Evolutionary conservation across 805 yeast species (phyloP).

Genomic region (Pachysolen tannophilus): DNA sequence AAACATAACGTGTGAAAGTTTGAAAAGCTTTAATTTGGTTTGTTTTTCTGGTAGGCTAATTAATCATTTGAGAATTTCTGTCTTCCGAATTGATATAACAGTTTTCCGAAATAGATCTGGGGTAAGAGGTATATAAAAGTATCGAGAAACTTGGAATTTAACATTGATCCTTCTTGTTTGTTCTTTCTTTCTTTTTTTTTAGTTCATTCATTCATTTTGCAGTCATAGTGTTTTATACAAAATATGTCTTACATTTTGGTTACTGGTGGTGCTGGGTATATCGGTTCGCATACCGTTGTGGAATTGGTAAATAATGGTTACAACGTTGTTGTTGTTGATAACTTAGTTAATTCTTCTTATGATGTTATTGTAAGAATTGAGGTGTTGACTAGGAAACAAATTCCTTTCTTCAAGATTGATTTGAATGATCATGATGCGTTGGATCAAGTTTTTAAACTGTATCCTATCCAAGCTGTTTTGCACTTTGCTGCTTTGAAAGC

Average conservation of each 20-base stretch:
- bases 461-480: slow-evolving; percentile 49
- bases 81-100: too few relatives aligned
- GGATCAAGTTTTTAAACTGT: slow-evolving; percentile 36
- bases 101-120: too few relatives aligned
- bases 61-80: too few relatives aligned
- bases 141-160: too few relatives aligned
- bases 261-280: slow-evolving; percentile 85
- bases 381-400: slow-evolving; percentile 36
- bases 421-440: slow-evolving; percentile 41
- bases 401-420: slow-evolving; percentile 54
- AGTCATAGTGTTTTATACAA: too few relatives aligned
- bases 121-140: too few relatives aligned
- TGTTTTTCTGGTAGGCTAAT: too few relatives aligned
- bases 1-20: too few relatives aligned
- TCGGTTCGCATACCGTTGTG: slow-evolving; percentile 74
- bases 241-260: slow-evolving; percentile 42
- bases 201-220: too few relatives aligned
- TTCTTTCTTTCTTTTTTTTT: too few relatives aligned
- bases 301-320: slow-evolving; percentile 54
- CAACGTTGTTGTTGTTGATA: slow-evolving; percentile 68
- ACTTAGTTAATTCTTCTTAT: slow-evolving; percentile 55
- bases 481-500: slow-evolving; percentile 84
- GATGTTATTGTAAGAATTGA: slow-evolving; percentile 62
- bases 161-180: too few relatives aligned
- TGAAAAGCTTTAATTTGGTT: too few relatives aligned